phyloP scores from a whole-genome alignment of 768 basidiomycete species.

The Lactifluus piperatus region DNA sequence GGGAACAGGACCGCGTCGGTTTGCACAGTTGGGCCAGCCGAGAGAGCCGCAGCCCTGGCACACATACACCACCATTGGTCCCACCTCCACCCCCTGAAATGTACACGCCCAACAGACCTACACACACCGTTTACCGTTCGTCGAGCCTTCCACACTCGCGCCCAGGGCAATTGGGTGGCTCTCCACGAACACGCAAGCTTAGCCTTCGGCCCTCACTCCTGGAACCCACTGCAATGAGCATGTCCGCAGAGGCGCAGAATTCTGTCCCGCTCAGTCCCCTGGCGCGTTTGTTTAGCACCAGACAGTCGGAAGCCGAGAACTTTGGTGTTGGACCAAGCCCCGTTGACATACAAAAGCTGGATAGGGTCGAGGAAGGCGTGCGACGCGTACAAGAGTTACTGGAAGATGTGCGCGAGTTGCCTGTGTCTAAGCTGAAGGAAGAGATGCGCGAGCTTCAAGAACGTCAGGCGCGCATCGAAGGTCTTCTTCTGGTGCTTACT shows the following conservation, averaged over 20 bases:
- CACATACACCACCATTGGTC: neutral
- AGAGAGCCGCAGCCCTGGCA: slow-evolving; percentile 3
- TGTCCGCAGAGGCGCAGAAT: slow-evolving; percentile 22
- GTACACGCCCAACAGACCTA: slow-evolving; percentile 3
- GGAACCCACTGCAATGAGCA: slow-evolving; percentile 17
- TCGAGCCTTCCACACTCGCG: slow-evolving; percentile 23
- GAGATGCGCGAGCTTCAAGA: slow-evolving; percentile 80
- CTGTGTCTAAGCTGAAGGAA: slow-evolving; percentile 57
- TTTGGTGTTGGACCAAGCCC: slow-evolving; percentile 18
- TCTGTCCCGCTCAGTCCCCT: slow-evolving; percentile 38
- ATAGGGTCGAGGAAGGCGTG: slow-evolving; percentile 38
- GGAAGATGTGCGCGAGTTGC: slow-evolving; percentile 54
- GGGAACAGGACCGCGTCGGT: slow-evolving; percentile 32
- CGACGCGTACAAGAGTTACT: slow-evolving; percentile 52
- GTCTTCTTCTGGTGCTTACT: slow-evolving; percentile 58
- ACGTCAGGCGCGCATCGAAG: slow-evolving; percentile 72
- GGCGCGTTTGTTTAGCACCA: slow-evolving; percentile 35
- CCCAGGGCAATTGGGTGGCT: slow-evolving; percentile 19
- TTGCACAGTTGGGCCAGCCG: slow-evolving; percentile 20
- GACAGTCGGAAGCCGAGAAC: slow-evolving; percentile 6
- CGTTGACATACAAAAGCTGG: slow-evolving; percentile 21
- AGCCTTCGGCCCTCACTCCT: slow-evolving; percentile 23
- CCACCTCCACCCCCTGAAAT: neutral
- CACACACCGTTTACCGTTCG: slow-evolving; percentile 5
- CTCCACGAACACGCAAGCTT: slow-evolving; percentile 22